Base-by-base conservation (phyloP, 305 asterid genomes). In the Fraxinus greggii region DNA sequence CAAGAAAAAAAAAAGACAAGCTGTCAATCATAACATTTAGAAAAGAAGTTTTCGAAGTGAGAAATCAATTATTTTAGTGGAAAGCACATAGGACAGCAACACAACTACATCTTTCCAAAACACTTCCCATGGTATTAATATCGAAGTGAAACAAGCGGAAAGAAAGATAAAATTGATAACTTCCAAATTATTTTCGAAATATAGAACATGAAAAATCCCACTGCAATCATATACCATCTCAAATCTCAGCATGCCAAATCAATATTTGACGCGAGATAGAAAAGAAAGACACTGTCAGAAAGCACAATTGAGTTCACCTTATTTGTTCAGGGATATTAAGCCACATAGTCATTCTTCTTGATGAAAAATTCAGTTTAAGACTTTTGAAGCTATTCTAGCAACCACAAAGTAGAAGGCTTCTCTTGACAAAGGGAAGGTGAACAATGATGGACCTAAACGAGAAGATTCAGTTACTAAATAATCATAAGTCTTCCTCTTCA, bases 21-120 rank as follows among this genome's bases (percentile, higher is more conserved):
- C 15, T 28, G 38, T 3, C 73, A 84, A 6, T 26, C 59, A 61
- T 35, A 69, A 69, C 75, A 69, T 69, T 31, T 3, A 69, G 74
- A 48, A 69, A 36, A 8, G 65, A 48, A 36, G 51, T 78, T 28
- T 78, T 70, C 28, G 12, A 17, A 74, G 73, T 42, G 78, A 75
- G 63, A 17, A 26, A 65, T 78, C 63, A 65, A 67, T 54, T 51
- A 70, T 83, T 72, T 48, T 69, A 28, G 74, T 73, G 8, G 21
- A 31, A 31, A 67, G 36, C 35, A 28, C 74, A 28, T 12, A 67
- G 38, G 38, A 26, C 74, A 67, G 35, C 21, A 67, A 65, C 73
- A 65, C 17, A 26, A 67, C 36, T 3, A 67, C 19, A 12, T 28
- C 74, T 10, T 19, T n/a, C 83, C 2, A 3, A 70, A 17, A 17